These are phyloP conservation scores for Mortierella sp. DNA, from an alignment of 371 early-diverging fungal species.

Conservation along the genomic window DNA sequence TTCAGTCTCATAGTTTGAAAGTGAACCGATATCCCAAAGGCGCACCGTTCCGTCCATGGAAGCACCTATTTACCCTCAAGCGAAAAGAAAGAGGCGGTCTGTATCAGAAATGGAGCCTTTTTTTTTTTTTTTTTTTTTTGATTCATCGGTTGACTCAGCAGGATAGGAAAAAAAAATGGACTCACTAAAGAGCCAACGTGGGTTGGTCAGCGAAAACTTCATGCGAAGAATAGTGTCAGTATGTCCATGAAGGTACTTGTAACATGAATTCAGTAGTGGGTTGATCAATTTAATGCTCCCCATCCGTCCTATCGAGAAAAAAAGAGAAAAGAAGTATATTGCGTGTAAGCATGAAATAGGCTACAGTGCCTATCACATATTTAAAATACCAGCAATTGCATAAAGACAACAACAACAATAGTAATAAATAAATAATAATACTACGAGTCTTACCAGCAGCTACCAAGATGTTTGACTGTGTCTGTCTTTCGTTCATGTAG, in stretches of 20 bases:
- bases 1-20: conserved; percentile 18
- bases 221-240: conserved; percentile 55
- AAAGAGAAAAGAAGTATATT: neutral
- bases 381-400: too few relatives aligned
- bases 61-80: conserved; percentile 48
- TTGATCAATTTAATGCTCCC: conserved; percentile 69
- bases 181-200: conserved; percentile 67
- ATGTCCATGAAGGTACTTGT: conserved; percentile 66
- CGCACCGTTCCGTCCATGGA: conserved; percentile 63
- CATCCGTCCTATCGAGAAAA: conserved; percentile 46
- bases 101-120: neutral
- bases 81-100: neutral
- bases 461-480: conserved; percentile 58
- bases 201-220: conserved; percentile 58
- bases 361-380: too few relatives aligned
- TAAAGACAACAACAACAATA: too few relatives aligned
- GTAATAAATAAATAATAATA: too few relatives aligned
- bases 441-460: conserved; percentile 54
- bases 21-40: conserved; percentile 69
- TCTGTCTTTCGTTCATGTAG: conserved; percentile 15
- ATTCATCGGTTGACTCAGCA: too few relatives aligned
- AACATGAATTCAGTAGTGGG: conserved; percentile 63
- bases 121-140: too few relatives aligned
- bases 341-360: neutral
- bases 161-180: neutral